A percentile compares a stretch with the other conserved stretches of the same genome.
phyloP scores from a whole-genome alignment of 2,329 filamentous ascomycete genomes.

The Xylariaceae sp. region DNA sequence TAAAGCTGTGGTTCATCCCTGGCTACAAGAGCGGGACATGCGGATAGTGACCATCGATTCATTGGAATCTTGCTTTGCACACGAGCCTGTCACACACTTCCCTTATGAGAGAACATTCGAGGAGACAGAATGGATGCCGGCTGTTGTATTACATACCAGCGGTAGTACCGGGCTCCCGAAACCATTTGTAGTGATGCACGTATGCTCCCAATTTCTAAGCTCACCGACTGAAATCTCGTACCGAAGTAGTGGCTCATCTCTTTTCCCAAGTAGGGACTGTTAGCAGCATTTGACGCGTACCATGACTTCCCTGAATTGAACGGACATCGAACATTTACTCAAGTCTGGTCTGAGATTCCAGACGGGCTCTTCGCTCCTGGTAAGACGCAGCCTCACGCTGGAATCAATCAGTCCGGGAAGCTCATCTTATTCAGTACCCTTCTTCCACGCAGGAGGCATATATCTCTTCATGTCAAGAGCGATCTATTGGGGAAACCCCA shows the following conservation, averaged over 20 bases:
- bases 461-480: constrained; percentile 12
- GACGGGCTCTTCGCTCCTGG: constrained; percentile 18
- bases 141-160: constrained; percentile 39
- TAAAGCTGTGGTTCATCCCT: constrained; percentile 29
- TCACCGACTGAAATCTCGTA: too few relatives aligned
- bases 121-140: constrained; percentile 35
- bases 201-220: neutral
- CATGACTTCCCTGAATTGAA: constrained; percentile 7
- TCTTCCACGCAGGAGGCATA: constrained; percentile 11
- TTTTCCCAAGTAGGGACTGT: neutral
- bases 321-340: neutral
- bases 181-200: constrained; percentile 34
- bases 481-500: constrained; percentile 30
- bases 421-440: constrained; percentile 7
- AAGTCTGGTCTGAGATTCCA: neutral
- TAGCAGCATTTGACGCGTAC: constrained; percentile 3
- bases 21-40: constrained; percentile 33
- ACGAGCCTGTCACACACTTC: constrained; percentile 26
- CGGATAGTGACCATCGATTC: constrained; percentile 28
- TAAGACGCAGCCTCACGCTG: constrained; percentile 6
- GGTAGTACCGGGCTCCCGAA: constrained; percentile 41
- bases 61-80: constrained; percentile 30
- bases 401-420: neutral
- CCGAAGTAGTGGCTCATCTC: too few relatives aligned
- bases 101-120: constrained; percentile 37